Percentiles rank a stretch among this genome's conserved stretches.
These are phyloP conservation scores for Wickerhamomyces pijperi DNA, from an alignment of 805 yeast species.

Conservation along the genomic window DNA sequence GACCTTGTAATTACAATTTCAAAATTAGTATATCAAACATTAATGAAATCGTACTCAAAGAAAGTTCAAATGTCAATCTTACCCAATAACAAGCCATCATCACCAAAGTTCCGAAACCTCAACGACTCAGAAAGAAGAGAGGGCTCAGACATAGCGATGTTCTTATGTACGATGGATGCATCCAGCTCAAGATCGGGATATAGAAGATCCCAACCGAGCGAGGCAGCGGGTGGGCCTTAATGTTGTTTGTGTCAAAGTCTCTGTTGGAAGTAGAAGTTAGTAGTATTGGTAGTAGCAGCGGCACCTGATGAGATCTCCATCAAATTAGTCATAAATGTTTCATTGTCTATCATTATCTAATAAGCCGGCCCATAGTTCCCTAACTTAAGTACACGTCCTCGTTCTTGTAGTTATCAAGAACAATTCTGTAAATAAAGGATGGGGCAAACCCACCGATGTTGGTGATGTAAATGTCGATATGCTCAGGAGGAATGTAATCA, in stretches of 20 bases:
- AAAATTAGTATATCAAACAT: conserved; percentile 16
- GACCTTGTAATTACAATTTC: conserved; percentile 19
- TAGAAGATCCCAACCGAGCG: conserved; percentile 37
- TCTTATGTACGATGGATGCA: conserved; percentile 15
- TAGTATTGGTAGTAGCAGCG: no score
- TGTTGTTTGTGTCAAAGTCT: not conserved
- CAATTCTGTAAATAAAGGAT: conserved; percentile 88
- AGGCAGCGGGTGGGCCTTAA: conserved; percentile 42
- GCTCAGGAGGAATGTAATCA: conserved; percentile 89
- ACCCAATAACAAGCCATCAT: not conserved
- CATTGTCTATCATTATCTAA: not conserved
- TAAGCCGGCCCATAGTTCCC: not conserved
- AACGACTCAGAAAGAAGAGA: no score
- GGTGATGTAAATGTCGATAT: conserved; percentile 87
- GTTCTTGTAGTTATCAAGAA: conserved; percentile 83
- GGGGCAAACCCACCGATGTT: conserved; percentile 97
- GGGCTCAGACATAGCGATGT: no score
- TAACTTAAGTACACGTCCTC: conserved; percentile 62
- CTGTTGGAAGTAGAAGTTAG: not conserved
- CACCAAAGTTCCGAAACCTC: not conserved
- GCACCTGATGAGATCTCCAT: no score
- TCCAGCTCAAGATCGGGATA: conserved; percentile 53
- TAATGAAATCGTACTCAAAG: conserved; percentile 50
- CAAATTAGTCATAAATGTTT: conserved; percentile 1
- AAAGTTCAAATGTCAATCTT: conserved; percentile 21